Evolutionary conservation across 2,329 filamentous ascomycete genomes (phyloP), one percentile per base, ranked within the genome.

Genomic region (Talaromyces sp.): DNA sequence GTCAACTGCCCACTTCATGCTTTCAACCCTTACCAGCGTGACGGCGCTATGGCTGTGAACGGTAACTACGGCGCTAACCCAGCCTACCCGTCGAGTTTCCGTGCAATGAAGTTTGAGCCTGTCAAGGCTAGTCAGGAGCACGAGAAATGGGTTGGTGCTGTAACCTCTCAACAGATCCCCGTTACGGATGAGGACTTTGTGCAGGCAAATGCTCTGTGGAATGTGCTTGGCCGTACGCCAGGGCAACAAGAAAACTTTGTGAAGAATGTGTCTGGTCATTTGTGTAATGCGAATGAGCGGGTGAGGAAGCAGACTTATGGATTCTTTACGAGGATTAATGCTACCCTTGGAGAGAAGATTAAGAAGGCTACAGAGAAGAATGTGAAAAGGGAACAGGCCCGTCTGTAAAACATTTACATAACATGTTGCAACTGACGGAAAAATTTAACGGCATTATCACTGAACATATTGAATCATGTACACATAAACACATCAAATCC

Each of bases 1-100:
- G 81, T 84, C 64, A 87, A 86, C 73, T 77, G 77, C 54, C 80
- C 83, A 57, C 60, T 78, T 62, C 76, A 71, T 76, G 67, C 74
- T 77, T 77, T 76, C 73, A 79, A 82, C 78, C 79, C 87, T 62
- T 89, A 85, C 78, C 87, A 90, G 70, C 84, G 88, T 61, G 88
- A 91, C 66, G 89, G 89, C 15, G 68, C 71, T 60, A 91, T 90
- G 86, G 82, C 85, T 1, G 83, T 84, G 65, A 78, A 81, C 58
- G 78, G 84, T 67, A 88, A 90, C 73, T 83, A 85, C 65, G 83
- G 83, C 54, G 75, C 79, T 2, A 80, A 83, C 61, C 80, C 82
- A 13, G 79, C 80, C 64, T 85, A 84, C 68, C 76, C 71, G 13
- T 75, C 74, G 21, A 73, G 67, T 43, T 75, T 75, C 67, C 71